A percentile compares a stretch with the other conserved stretches of the same genome.
These are phyloP conservation scores for Psilocybe cubensis DNA, from an alignment of 768 basidiomycete genomes.

Conservation along the genomic window DNA sequence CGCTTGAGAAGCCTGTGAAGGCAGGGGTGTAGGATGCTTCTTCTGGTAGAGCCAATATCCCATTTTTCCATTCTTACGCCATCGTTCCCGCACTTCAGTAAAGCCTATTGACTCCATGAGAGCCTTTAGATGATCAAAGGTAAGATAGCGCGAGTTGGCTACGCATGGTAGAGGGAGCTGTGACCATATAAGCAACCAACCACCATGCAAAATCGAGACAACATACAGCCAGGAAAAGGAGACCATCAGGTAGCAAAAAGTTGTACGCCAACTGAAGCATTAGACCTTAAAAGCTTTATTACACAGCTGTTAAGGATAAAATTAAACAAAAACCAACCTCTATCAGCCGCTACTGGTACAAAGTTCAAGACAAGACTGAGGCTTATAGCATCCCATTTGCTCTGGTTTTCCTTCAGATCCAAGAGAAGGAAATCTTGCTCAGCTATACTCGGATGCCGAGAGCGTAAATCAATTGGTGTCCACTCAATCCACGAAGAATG, in stretches of 20 bases:
- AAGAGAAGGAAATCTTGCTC: conserved; percentile 86
- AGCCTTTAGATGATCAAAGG: conserved; percentile 54
- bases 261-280: conserved; percentile 69
- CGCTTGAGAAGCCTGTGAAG: conserved; percentile 1
- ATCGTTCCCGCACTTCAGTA: conserved; percentile 54
- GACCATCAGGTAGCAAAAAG: conserved; percentile 56
- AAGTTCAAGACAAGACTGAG: conserved; percentile 92
- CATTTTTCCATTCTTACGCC: conserved; percentile 80
- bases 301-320: background rate
- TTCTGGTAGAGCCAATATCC: conserved; percentile 85
- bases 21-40: conserved; percentile 9
- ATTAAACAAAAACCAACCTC: conserved; percentile 54
- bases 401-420: conserved; percentile 49
- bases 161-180: conserved; percentile 88
- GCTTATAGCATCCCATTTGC: conserved; percentile 79
- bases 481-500: conserved; percentile 73
- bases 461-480: conserved; percentile 81
- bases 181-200: conserved; percentile 10
- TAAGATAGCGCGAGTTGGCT: conserved; percentile 82
- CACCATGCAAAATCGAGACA: background rate
- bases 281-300: conserved; percentile 46
- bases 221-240: conserved; percentile 74
- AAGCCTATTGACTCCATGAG: conserved; percentile 74
- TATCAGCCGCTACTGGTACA: conserved; percentile 69
- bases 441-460: conserved; percentile 78